A percentile compares a stretch with the other conserved stretches of the same genome.
phyloP scores from a whole-genome alignment of 116 monocot genomes.

The Zostera marina region DNA sequence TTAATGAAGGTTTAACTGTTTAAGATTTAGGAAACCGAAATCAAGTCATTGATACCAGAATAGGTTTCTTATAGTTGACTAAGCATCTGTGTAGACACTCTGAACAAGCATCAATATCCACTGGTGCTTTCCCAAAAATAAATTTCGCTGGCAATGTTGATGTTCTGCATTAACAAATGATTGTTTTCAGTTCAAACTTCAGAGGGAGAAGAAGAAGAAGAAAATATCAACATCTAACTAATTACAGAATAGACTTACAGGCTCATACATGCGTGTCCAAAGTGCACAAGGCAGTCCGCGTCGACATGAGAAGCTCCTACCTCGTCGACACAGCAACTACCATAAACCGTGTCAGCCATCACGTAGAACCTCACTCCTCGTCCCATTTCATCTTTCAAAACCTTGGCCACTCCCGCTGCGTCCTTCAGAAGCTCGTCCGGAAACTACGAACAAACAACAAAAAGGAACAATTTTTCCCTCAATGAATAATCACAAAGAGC shows the following conservation, averaged over 20 bases:
- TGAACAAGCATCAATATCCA: constrained; percentile 38
- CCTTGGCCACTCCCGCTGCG: constrained; percentile 42
- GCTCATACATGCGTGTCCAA: constrained; percentile 97
- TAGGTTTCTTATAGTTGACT: constrained; percentile 28
- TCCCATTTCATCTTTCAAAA: constrained; percentile 45
- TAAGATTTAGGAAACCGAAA: neutral
- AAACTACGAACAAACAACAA: constrained; percentile 25
- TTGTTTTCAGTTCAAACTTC: neutral
- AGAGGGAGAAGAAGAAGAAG: too few relatives aligned
- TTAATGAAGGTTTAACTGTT: neutral
- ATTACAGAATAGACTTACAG: constrained; percentile 27
- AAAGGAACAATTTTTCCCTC: neutral
- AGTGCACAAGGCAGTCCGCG: constrained; percentile 84
- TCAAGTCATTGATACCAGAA: constrained; percentile 40
- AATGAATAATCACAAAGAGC: neutral
- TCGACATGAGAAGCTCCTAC: constrained; percentile 67
- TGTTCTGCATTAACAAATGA: constrained; percentile 36
- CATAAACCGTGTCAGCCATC: constrained; percentile 91
- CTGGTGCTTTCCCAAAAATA: constrained; percentile 64
- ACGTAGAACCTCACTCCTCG: constrained; percentile 48
- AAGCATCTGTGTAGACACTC: constrained; percentile 20
- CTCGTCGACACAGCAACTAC: constrained; percentile 95
- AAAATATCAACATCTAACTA: too few relatives aligned
- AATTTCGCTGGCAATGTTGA: constrained; percentile 74
- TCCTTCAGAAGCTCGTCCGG: constrained; percentile 82